Evolutionary conservation across 2,329 filamentous ascomycete genomes (phyloP), one percentile per base, ranked within the genome.

Genomic region (Seiridium unicorne): DNA sequence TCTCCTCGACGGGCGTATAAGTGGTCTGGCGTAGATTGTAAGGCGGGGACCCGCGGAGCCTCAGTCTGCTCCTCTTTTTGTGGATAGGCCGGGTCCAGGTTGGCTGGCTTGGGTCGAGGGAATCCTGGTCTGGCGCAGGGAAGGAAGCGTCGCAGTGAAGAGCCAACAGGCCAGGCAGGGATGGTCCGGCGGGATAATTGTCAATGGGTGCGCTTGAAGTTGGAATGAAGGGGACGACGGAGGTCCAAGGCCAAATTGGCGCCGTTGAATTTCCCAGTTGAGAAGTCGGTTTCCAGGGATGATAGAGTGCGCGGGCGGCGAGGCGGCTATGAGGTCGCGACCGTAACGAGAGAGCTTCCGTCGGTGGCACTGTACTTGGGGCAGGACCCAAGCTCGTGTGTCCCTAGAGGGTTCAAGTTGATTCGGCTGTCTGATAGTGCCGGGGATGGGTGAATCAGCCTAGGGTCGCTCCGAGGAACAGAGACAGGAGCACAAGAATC

Each of bases 31-130:
- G 60, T 55, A 62, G 51, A 60, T 60, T 61, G 48, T 60, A 62
- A 62, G 60, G 60, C 57, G 60, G 60, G 57, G 60, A 58, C 54
- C 60, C 57, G 60, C 58, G 58, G 60, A 62, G 60, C 60, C 60
- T 55, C 60, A 60, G 60, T 54, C 18, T 57, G 56, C 60, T 61
- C 60, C 60, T 61, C 57, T 59, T 61, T 59, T 61, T 61, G 60
- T 61, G 60, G 60, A 59, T 51, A 55, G 57, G 18, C 42, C 51
- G 44, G 60, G 49, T 26, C 26, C 40, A 53, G 51, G 48, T 31
- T 53, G 54, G 40, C 57, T 35, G 60, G 51, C 18, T 59, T 58
- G 55, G 35, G 46, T 10, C 46, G 55, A 35, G 51, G 51, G 36
- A 32, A 44, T 55, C 51, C 36, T 9, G 38, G 51, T 42, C 38